Conservation (phyloP, 345 rosid genomes). For the Combretum micranthum region DNA sequence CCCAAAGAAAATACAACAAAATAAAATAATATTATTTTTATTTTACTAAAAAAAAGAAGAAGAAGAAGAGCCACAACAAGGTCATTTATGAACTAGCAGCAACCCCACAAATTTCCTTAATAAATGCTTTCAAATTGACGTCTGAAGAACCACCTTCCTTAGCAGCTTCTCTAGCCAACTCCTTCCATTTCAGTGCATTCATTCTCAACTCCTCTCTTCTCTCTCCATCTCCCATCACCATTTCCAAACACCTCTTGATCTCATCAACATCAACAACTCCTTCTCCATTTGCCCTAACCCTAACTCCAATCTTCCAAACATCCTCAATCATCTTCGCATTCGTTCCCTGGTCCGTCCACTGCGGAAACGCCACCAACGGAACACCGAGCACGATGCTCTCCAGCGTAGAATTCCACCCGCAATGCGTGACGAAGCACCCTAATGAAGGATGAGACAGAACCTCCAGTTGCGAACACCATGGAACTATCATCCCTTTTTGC, state of each 20-base stretch:
- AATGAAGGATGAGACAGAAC: slow-evolving; percentile 49
- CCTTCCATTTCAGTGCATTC: slow-evolving; percentile 47
- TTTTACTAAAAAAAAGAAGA: too few relatives aligned
- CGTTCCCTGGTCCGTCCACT: slow-evolving; percentile 49
- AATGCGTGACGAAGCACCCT: slow-evolving; percentile 61
- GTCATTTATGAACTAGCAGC: too few relatives aligned
- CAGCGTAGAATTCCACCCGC: slow-evolving; percentile 76
- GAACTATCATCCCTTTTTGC: slow-evolving; percentile 42
- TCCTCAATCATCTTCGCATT: slow-evolving; percentile 52
- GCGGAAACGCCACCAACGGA: slow-evolving; percentile 65
- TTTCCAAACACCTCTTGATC: slow-evolving; percentile 52
- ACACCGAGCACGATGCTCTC: slow-evolving; percentile 50
- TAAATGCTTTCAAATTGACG: slow-evolving; percentile 43
- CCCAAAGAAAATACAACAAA: too few relatives aligned
- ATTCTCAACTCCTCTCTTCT: slow-evolving; percentile 25
- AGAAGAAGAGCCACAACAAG: too few relatives aligned
- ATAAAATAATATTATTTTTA: too few relatives aligned
- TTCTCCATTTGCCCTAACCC: slow-evolving; percentile 30
- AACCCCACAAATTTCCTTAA: slow-evolving; percentile 15
- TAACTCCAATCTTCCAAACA: slow-evolving; percentile 48
- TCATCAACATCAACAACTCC: slow-evolving; percentile 44
- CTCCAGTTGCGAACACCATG: slow-evolving; percentile 66
- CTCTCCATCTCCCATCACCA: slow-evolving; percentile 40
- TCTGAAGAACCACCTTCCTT: slow-evolving; percentile 48
- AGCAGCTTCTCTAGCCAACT: slow-evolving; percentile 34